Conservation (phyloP, 2,329 filamentous ascomycete species). For the Penicillium digitatum region DNA sequence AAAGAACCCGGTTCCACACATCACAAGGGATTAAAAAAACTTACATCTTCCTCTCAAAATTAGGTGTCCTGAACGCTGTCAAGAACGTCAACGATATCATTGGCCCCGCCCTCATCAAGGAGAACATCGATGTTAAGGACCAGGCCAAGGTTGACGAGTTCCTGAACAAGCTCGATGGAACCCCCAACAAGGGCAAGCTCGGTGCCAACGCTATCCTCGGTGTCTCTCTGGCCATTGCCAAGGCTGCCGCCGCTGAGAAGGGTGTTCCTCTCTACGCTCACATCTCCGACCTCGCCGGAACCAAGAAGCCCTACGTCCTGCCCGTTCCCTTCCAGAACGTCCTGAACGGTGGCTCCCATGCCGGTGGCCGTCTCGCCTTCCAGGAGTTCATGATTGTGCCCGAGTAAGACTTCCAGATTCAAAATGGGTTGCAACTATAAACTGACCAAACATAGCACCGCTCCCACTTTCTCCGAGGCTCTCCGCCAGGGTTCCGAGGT, state of each 20-base stretch:
- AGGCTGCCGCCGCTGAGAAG: conserved; percentile 87
- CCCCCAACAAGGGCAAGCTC: conserved; percentile 79
- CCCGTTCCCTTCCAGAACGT: conserved; percentile 94
- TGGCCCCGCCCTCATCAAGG: conserved; percentile 75
- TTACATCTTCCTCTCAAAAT: neutral
- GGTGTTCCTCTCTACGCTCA: conserved; percentile 81
- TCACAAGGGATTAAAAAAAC: neutral
- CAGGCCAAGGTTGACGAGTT: conserved; percentile 79
- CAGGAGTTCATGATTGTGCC: conserved; percentile 97
- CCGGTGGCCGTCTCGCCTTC: conserved; percentile 91
- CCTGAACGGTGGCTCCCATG: conserved; percentile 91
- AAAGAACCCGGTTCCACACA: neutral
- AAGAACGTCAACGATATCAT: conserved; percentile 80
- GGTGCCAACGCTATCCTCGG: conserved; percentile 87
- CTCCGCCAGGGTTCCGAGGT: conserved; percentile 95
- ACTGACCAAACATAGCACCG: conserved; percentile 52
- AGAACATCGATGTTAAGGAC: conserved; percentile 79
- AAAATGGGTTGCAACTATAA: neutral
- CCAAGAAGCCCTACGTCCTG: conserved; percentile 87
- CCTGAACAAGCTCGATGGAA: conserved; percentile 79
- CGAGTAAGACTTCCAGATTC: conserved; percentile 51
- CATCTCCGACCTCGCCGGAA: conserved; percentile 80
- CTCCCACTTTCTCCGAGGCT: conserved; percentile 89
- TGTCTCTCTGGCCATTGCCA: conserved; percentile 78
- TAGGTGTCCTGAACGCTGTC: conserved; percentile 72